Conservation (phyloP, 495 filamentous ascomycete genomes). For the Penicillium odoratum region DNA sequence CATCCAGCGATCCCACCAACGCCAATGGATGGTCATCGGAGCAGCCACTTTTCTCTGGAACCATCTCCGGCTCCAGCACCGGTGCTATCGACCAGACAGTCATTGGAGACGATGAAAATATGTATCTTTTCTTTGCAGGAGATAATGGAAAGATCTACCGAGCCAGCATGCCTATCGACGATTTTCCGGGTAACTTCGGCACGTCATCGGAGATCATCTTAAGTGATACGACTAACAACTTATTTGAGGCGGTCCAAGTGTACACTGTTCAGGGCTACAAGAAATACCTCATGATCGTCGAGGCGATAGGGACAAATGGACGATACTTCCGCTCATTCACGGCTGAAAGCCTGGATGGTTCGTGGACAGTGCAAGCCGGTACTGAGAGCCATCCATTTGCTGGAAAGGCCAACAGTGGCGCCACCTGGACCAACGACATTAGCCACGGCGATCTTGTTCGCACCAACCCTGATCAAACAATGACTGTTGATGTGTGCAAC, state of each 20-base stretch:
- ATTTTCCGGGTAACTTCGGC: not conserved
- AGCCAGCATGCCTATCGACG: not conserved
- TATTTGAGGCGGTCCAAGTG: not conserved
- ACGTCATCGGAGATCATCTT: not conserved
- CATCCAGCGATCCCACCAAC: conserved; percentile 56
- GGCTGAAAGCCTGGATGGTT: conserved; percentile 49
- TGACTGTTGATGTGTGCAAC: conserved; percentile 58
- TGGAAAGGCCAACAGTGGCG: conserved; percentile 60
- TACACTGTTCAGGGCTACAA: conserved; percentile 43
- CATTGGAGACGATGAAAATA: conserved; percentile 1
- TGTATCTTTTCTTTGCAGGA: conserved; percentile 11
- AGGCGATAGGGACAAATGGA: conserved; percentile 55
- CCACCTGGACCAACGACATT: conserved; percentile 64
- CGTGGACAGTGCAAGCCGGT: conserved; percentile 54
- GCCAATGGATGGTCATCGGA: conserved; percentile 54
- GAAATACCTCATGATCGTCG: conserved; percentile 63
- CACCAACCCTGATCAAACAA: conserved; percentile 54
- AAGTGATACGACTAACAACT: not conserved
- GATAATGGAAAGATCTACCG: not conserved
- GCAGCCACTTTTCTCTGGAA: conserved; percentile 56
- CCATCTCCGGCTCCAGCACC: conserved; percentile 47
- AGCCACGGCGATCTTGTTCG: conserved; percentile 62
- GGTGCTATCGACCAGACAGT: conserved; percentile 55
- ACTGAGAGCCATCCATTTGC: conserved; percentile 58
- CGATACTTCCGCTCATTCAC: conserved; percentile 68